Conservation (phyloP, 257 asterid genomes). For the Primulina huaijiensis region DNA sequence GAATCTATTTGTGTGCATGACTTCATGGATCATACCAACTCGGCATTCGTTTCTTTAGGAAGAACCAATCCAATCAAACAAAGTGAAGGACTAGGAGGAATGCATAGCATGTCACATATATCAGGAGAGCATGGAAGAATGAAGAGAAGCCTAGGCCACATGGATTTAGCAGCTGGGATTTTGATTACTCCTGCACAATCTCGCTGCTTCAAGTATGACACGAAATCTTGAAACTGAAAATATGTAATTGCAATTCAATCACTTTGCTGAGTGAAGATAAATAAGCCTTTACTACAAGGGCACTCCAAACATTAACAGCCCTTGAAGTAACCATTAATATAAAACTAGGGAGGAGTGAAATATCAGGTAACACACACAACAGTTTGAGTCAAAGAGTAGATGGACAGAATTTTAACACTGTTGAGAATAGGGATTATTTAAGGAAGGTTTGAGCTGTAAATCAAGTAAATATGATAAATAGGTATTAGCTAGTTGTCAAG, state of each 20-base stretch:
- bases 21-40: constrained; percentile 37
- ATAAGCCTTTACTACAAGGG: background rate
- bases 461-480: too few relatives aligned
- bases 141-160: constrained; percentile 86
- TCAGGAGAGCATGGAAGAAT: constrained; percentile 77
- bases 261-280: background rate
- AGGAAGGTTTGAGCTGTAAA: too few relatives aligned
- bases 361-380: background rate
- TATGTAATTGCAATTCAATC: background rate
- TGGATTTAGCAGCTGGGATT: constrained; percentile 60
- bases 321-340: background rate
- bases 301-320: background rate
- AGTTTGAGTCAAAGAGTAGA: background rate
- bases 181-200: constrained; percentile 96
- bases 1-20: background rate
- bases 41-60: constrained; percentile 73
- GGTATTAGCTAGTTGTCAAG: too few relatives aligned
- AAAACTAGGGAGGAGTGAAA: too few relatives aligned
- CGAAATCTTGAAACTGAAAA: constrained; percentile 81
- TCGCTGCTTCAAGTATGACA: constrained; percentile 82
- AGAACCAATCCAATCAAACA: constrained; percentile 76
- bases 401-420: background rate
- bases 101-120: constrained; percentile 62
- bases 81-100: constrained; percentile 73
- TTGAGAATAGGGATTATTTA: too few relatives aligned